Base-by-base conservation (phyloP, 1,139 yeast genomes). In the Geotrichum cucujoidarum region DNA sequence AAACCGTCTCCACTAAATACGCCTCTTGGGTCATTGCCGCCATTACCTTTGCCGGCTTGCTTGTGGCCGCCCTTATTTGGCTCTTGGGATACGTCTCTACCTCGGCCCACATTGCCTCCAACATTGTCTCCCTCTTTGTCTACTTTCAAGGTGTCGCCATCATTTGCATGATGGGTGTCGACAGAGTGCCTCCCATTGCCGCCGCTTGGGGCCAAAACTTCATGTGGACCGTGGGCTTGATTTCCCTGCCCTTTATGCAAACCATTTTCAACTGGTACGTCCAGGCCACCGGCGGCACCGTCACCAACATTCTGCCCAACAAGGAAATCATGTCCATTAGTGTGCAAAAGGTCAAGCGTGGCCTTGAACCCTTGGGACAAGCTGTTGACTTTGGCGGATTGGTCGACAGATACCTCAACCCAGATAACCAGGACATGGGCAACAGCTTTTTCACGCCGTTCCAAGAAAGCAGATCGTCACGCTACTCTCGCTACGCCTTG, bases 1-100 rank as follows among this genome's bases (percentile, higher is more conserved):
- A 86, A 63, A 89, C 98, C 1, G 99, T 92, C 32, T 95, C 90
- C 66, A 89, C 97, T 27, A 81, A 81, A 61, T 89, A 87, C 58
- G 98, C 96, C 4, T 78, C 95, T 7, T 94, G 98, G 98, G 95
- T 95, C 21, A 85, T 92, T 58, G 97, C 97, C 4, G 94, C 90
- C 17, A 77, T 92, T 40, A 80, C 96, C 2, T 95, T 95, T 43
- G 66, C 87, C 43, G 97, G 97, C 54, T 77, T 92, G 38, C 67
- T 89, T 47, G 83, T 94, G 4, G 86, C 97, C 1, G 95, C 96
- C 40, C 77, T 87, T 46, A 80, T 88, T 40, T 87, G 96, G 0
- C 81, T 89, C 37, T 76, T 83, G 59, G 97, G 97, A 10, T 94
- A 90, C 64, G 81, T 95, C 30, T 80, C 82, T 54, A 90, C 98